A percentile compares a stretch with the other conserved stretches of the same genome.
These are phyloP conservation scores for Pinus albicaulis DNA, from an alignment of 75 land plant genomes.

Conservation along the genomic window DNA sequence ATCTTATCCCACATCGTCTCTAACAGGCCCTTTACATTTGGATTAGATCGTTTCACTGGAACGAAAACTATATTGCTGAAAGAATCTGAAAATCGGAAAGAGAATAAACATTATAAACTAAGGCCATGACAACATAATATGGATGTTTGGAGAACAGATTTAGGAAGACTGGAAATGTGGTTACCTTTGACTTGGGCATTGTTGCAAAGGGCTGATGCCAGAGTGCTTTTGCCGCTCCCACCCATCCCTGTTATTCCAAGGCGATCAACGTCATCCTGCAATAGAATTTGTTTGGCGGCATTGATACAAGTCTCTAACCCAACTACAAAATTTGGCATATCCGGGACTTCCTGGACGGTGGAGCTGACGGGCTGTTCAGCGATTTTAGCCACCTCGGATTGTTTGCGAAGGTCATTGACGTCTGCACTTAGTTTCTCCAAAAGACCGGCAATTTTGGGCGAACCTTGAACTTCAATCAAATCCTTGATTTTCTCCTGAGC, in stretches of 20 bases:
- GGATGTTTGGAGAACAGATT: too few relatives aligned
- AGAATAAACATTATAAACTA: too few relatives aligned
- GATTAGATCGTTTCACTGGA: slow-evolving; percentile 47
- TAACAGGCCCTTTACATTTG: slow-evolving; percentile 6
- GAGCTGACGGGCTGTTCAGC: not conserved
- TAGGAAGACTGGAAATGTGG: too few relatives aligned
- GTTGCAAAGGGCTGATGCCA: not conserved
- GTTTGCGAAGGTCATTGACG: not conserved
- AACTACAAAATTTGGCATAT: slow-evolving; percentile 1
- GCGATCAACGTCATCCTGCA: not conserved
- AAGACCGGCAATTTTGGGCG: not conserved
- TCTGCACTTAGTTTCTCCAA: not conserved
- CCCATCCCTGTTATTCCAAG: slow-evolving; percentile 2
- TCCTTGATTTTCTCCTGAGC: not conserved
- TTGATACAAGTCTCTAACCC: not conserved
- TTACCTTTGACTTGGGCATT: not conserved
- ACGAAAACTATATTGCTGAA: slow-evolving; percentile 33
- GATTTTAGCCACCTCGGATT: not conserved
- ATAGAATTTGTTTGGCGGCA: not conserved
- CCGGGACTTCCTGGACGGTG: not conserved
- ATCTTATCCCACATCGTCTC: slow-evolving; percentile 25
- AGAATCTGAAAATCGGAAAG: slow-evolving; percentile 16
- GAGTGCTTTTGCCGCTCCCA: not conserved
- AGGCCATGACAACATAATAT: too few relatives aligned
- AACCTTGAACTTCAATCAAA: not conserved